A percentile compares a stretch with the other conserved stretches of the same genome.
Conservation (phyloP, 306 rosid species). For the Hippophae gyantsensis region DNA sequence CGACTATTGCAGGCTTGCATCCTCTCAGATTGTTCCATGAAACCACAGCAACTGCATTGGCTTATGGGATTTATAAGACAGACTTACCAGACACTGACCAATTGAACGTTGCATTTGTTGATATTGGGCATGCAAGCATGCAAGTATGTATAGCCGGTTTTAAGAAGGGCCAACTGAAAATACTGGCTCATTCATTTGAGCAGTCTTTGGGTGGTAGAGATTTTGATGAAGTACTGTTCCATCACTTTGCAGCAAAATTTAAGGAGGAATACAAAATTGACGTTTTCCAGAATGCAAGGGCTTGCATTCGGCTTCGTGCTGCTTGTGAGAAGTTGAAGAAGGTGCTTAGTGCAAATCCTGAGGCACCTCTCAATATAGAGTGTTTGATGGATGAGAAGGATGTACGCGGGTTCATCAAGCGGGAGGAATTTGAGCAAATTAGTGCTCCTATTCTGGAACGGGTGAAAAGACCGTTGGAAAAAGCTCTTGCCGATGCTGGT, state of each 20-base stretch:
- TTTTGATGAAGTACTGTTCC: slow-evolving; percentile 75
- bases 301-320: slow-evolving; percentile 71
- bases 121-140: slow-evolving; percentile 90
- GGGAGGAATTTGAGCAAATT: slow-evolving; percentile 85
- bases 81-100: slow-evolving; percentile 82
- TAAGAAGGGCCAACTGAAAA: slow-evolving; percentile 79
- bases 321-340: slow-evolving; percentile 93
- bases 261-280: slow-evolving; percentile 82
- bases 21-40: slow-evolving; percentile 86
- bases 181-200: slow-evolving; percentile 76
- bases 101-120: slow-evolving; percentile 84
- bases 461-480: slow-evolving; percentile 76
- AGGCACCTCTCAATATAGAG: slow-evolving; percentile 82
- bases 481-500: slow-evolving; percentile 76
- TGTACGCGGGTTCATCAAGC: slow-evolving; percentile 71
- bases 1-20: slow-evolving; percentile 80
- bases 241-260: slow-evolving; percentile 67
- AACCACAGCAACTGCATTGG: slow-evolving; percentile 88
- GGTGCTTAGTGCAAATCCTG: slow-evolving; percentile 89
- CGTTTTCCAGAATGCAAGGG: slow-evolving; percentile 73
- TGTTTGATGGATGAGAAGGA: slow-evolving; percentile 97
- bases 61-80: slow-evolving; percentile 91
- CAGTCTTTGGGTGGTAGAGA: slow-evolving; percentile 91
- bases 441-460: slow-evolving; percentile 79
- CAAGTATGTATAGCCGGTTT: slow-evolving; percentile 95